These are phyloP conservation scores for Penicillium angulare DNA, from an alignment of 495 filamentous ascomycete species.

Conservation along the genomic window DNA sequence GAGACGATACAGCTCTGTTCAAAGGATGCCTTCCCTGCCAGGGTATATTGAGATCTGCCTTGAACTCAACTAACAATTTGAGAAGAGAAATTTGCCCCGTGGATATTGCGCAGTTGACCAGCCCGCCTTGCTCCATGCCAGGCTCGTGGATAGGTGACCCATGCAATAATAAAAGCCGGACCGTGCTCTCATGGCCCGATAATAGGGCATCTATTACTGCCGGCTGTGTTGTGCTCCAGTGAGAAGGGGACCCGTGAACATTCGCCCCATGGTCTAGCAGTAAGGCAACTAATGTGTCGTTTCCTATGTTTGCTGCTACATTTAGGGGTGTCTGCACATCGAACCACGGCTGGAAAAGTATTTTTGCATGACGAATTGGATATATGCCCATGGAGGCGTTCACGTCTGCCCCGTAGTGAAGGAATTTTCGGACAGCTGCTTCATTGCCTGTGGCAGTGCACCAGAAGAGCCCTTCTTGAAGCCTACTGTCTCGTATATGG, in stretches of 20 bases:
- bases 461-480: not conserved
- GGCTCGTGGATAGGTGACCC: not conserved
- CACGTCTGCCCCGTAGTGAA: not conserved
- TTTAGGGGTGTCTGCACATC: not conserved
- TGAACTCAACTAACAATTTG: not conserved
- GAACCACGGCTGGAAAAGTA: not conserved
- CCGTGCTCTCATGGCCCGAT: slow-evolving; percentile 1
- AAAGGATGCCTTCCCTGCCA: not conserved
- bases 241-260: not conserved
- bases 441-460: not conserved
- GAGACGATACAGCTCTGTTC: not conserved
- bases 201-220: not conserved
- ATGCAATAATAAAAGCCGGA: not conserved
- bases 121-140: not conserved
- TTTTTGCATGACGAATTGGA: not conserved
- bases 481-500: not conserved
- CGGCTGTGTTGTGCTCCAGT: not conserved
- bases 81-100: not conserved
- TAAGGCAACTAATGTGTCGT: not conserved
- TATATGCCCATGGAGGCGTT: not conserved
- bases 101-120: not conserved
- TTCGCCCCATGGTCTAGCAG: not conserved
- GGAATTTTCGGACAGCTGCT: not conserved
- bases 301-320: not conserved
- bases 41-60: not conserved